Base-by-base conservation (phyloP, 768 basidiomycete species). In the Mycena olivaceomarginata region DNA sequence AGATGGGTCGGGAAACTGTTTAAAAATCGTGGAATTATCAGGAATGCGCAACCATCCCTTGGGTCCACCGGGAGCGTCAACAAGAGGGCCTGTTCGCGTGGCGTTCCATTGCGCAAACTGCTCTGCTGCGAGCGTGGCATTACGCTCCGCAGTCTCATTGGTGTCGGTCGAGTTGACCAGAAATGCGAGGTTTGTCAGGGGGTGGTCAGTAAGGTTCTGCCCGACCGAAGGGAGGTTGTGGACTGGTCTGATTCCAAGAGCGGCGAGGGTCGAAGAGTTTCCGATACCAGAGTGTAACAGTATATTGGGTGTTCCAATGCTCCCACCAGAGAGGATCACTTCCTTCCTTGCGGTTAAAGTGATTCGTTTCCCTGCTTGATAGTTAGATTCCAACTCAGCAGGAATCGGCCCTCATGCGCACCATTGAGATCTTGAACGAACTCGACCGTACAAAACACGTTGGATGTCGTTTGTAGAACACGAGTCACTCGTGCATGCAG, bases 41-140 rank as follows among this genome's bases (percentile, higher is more conserved):
- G 73, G 73, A 22, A 74, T 31, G 16, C 86, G 78, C 7, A 83
- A 75, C 74, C 80, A 86, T 5, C 79, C 82, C 22, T 12, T 84
- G 83, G 20, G 78, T 80, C 3, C 45, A 16, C 75, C 48, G 0
- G 82, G 77, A 8, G 78, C 78, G 46, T 82, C 81, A 6, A 81
- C 83, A 40, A 86, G 81, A 22, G 80, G 81, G 0, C 87, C 86
- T 12, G 81, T 81, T 40, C 84, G 77, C 22, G 76, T 84, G 4
- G 67, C 45, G 9, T 83, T 70, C 86, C 87, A 89, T 41, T 84
- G 75, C 5, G 80, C 37, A 1, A 86, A 60, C 22, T 82, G 77
- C 41, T 80, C 79, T 4, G 77, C 77, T 3, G 82, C 71, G 11
- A 82, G 78, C 0, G 82, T 75, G 20, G 82, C 80, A 25, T 82